Conservation (phyloP, 2,329 filamentous ascomycete species). For the Fonsecaea pedrosoi region DNA sequence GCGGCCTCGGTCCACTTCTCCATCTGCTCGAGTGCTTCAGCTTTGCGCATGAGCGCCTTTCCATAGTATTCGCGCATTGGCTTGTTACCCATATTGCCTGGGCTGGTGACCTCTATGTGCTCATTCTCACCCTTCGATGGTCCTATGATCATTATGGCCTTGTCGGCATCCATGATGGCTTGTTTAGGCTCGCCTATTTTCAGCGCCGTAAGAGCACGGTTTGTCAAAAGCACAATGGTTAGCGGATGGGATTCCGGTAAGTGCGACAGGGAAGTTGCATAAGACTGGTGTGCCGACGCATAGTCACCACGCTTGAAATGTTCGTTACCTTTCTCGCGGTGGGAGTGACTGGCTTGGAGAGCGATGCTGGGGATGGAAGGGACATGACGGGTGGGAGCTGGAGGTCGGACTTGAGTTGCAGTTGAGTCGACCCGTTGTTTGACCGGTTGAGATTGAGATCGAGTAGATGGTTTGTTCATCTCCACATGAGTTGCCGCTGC, state of each 20-base stretch:
- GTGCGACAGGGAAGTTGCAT: constrained; percentile 75
- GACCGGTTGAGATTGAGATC: constrained; percentile 41
- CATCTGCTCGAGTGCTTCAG: constrained; percentile 92
- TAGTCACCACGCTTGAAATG: constrained; percentile 96
- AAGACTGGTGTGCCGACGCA: constrained; percentile 80
- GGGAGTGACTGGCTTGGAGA: constrained; percentile 75
- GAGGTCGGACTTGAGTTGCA: constrained; percentile 41
- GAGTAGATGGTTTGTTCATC: constrained; percentile 45
- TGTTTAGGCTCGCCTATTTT: constrained; percentile 92
- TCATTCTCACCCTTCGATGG: constrained; percentile 79
- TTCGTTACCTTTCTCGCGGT: constrained; percentile 80
- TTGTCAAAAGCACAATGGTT: constrained; percentile 86
- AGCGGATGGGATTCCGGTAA: constrained; percentile 82
- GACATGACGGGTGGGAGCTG: constrained; percentile 54
- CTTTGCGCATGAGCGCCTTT: constrained; percentile 92
- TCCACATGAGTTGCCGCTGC: constrained; percentile 43
- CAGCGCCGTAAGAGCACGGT: constrained; percentile 85
- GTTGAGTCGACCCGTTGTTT: constrained; percentile 7
- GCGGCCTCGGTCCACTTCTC: constrained; percentile 90
- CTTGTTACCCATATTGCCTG: constrained; percentile 67
- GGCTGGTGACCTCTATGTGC: constrained; percentile 70
- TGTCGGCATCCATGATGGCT: constrained; percentile 83
- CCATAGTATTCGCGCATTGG: constrained; percentile 93
- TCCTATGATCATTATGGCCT: constrained; percentile 80
- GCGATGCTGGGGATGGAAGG: constrained; percentile 73